Evolutionary conservation across 805 yeast species (phyloP).

Genomic region (Deakozyma indianensis): DNA sequence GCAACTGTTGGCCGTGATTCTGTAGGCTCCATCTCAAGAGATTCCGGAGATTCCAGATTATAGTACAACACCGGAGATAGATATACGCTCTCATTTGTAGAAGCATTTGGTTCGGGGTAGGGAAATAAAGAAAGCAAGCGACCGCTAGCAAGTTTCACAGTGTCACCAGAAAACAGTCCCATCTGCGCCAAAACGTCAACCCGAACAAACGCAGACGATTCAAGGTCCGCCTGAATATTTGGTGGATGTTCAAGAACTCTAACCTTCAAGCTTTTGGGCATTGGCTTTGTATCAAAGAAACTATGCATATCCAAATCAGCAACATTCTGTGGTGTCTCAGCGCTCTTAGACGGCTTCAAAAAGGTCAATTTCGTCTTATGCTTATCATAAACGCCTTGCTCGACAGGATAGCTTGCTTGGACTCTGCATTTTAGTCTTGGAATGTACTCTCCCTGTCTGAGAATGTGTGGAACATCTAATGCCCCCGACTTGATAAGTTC

Average conservation of each 20-base stretch:
- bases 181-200: conserved; percentile 38
- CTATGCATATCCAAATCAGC: conserved; percentile 5
- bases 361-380: conserved; percentile 38
- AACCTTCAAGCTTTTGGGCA: conserved; percentile 5
- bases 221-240: conserved; percentile 28
- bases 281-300: neutral
- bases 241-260: conserved; percentile 11
- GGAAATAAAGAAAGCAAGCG: conserved; percentile 29
- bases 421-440: conserved; percentile 36
- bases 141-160: conserved; percentile 22
- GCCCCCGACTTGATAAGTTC: conserved; percentile 3
- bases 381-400: conserved; percentile 42
- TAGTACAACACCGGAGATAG: conserved; percentile 48
- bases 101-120: conserved; percentile 47
- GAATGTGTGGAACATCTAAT: conserved; percentile 22
- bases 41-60: conserved; percentile 29
- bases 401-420: conserved; percentile 55
- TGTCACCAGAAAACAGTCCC: conserved; percentile 59
- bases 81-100: conserved; percentile 28
- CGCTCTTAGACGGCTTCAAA: conserved; percentile 20
- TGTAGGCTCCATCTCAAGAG: conserved; percentile 11
- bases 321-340: neutral
- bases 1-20: conserved; percentile 32
- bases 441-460: conserved; percentile 29
- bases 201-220: conserved; percentile 31